Evolutionary conservation across 331 rosid genomes (phyloP).

Genomic region (Malus hybrid): DNA sequence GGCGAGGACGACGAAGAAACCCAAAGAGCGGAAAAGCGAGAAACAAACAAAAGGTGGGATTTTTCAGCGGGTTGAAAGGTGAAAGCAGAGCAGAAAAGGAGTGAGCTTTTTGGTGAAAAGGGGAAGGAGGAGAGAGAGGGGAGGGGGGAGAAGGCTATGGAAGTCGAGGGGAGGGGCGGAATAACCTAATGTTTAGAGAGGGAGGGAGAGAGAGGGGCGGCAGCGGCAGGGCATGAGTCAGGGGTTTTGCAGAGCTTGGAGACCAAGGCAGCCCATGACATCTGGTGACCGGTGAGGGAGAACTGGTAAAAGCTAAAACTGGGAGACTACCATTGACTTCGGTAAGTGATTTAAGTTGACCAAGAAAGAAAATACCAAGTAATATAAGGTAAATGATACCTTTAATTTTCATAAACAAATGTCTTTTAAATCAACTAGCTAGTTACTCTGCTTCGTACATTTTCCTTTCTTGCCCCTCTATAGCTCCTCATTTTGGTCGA

Average conservation of each 20-base stretch:
- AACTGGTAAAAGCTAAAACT: not conserved
- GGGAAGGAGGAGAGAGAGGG: not conserved
- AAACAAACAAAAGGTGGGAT: not conserved
- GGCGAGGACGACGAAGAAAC: not conserved
- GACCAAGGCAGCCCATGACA: constrained; percentile 14
- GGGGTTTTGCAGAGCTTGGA: constrained; percentile 20
- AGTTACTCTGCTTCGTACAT: too few species aligned
- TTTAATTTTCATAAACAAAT: too few species aligned
- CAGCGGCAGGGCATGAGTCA: not conserved
- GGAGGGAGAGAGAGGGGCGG: not conserved
- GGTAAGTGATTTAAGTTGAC: too few species aligned
- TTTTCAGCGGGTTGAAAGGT: not conserved
- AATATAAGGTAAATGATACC: too few species aligned
- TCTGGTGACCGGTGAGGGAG: not conserved
- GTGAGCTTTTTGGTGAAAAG: not conserved
- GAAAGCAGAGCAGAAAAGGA: not conserved
- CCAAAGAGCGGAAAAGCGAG: not conserved
- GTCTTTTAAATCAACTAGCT: too few species aligned
- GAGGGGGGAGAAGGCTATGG: not conserved
- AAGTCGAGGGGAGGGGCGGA: not conserved
- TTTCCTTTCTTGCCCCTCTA: too few species aligned
- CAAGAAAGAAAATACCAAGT: too few species aligned
- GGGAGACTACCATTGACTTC: not conserved
- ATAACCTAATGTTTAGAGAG: not conserved
- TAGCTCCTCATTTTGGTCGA: too few species aligned